Evolutionary conservation across 129 eudicot species (phyloP), one percentile per base, ranked within the genome.

Genomic region (Calendula officinalis): DNA sequence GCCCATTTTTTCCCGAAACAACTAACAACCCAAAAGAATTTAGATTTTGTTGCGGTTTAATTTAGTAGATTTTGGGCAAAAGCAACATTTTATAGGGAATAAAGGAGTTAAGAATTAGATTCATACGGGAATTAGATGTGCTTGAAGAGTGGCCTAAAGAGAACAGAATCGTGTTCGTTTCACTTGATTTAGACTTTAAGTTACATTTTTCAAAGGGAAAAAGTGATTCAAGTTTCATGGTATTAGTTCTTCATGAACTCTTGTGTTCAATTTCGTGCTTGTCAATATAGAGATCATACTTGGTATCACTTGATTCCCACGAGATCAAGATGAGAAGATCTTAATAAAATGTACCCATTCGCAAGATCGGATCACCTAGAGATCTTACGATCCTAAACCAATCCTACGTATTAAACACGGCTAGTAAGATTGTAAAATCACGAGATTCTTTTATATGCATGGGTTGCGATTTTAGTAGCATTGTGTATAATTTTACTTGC

Each of bases 1-100:
- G 39, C 87, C 87, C 90, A 81, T 83, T 39, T 39, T 79, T 42
- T 69, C 42, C 15, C 58, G 32, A 45, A 39, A 49, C 45, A 68
- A 45, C 46, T 34, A 69, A 33, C 10, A 40, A 47, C 60, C 30
- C n/a, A 6, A 59, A 39, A 39, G 4, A 15, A 44, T 27, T 12
- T 46, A n/a, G 46, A n/a, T 30, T 54, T 55, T 12, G 55, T 40
- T 30, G 33, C 8, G 16, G 39, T 9, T 27, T 35, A 38, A 9
- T 40, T 6, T 6, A 3, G 45, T 1, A 43, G 13, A 60, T 39
- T 17, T 15, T 48, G 44, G 49, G 36, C 45, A 47, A 64, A 36
- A 10, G 7, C 36, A 40, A 56, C 42, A 62, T 30, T 13, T 30
- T 22, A 17, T 60, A 8, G 48, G 54, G 78, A 78, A 78, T 78